Conservation (phyloP, 1,284 basidiomycete species). For the Vanrija pseudolonga region DNA sequence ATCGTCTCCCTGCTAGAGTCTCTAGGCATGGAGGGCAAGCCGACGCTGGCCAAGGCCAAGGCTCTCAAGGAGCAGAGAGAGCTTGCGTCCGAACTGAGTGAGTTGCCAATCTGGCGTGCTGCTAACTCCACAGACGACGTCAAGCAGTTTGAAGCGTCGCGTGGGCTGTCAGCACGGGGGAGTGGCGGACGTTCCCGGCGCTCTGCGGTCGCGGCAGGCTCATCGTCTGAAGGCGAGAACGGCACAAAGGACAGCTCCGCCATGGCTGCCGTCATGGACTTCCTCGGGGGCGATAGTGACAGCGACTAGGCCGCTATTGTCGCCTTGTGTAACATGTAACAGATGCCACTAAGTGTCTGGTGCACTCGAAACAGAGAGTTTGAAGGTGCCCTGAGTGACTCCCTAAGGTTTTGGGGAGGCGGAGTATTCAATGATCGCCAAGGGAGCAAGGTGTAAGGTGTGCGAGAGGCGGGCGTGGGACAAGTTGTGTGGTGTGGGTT, state of each 20-base stretch:
- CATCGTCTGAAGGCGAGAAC: not conserved
- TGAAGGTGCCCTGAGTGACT: too few species aligned
- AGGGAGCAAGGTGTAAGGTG: too few species aligned
- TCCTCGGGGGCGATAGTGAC: slow-evolving; percentile 9
- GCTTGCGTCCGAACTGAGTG: slow-evolving; percentile 72
- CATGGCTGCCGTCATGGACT: slow-evolving; percentile 17
- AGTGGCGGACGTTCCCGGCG: slow-evolving; percentile 6
- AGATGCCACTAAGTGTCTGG: too few species aligned
- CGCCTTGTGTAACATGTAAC: too few species aligned
- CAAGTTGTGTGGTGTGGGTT: too few species aligned
- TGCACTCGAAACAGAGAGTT: too few species aligned
- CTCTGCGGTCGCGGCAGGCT: not conserved
- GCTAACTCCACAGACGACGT: slow-evolving; percentile 45
- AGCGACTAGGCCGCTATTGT: slow-evolving; percentile 3
- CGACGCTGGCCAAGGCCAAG: slow-evolving; percentile 73
- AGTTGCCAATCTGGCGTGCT: slow-evolving; percentile 20
- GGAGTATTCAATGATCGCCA: too few species aligned
- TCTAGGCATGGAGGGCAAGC: slow-evolving; percentile 74
- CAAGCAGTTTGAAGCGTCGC: slow-evolving; percentile 43
- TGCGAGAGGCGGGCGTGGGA: too few species aligned
- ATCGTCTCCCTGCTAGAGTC: slow-evolving; percentile 63
- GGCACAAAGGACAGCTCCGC: slow-evolving; percentile 9
- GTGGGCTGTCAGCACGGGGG: slow-evolving; percentile 28
- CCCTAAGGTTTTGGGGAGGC: too few species aligned
- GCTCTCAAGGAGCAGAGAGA: slow-evolving; percentile 66